A percentile compares a stretch with the other conserved stretches of the same genome.
Evolutionary conservation across 305 asterid genomes (phyloP).

Genomic region (Fraxinus platypoda): DNA sequence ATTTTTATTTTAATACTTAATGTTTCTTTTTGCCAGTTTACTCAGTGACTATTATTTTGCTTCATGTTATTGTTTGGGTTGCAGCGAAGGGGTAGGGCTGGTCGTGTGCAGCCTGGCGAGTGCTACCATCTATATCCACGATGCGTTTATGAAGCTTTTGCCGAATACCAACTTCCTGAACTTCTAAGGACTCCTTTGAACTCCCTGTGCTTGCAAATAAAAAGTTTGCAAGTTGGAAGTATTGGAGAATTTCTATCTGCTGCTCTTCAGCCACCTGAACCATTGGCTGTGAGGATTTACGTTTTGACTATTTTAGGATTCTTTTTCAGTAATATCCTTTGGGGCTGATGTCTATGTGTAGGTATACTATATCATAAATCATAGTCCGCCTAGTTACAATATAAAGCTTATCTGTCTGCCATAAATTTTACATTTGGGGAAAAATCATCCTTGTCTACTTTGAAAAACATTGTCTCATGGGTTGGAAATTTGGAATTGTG

Average conservation of each 20-base stretch:
- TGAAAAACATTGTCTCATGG: not conserved
- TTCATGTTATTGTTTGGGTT: slow-evolving; percentile 29
- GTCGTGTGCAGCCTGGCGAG: slow-evolving; percentile 97
- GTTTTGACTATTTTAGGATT: slow-evolving; percentile 14
- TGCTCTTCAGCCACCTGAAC: slow-evolving; percentile 98
- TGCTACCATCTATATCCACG: slow-evolving; percentile 93
- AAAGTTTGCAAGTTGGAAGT: slow-evolving; percentile 87
- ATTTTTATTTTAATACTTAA: not conserved
- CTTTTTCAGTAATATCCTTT: slow-evolving; percentile 1
- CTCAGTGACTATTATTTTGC: slow-evolving; percentile 13
- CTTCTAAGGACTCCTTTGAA: slow-evolving; percentile 92
- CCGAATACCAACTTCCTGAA: slow-evolving; percentile 97
- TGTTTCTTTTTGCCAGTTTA: slow-evolving; percentile 10
- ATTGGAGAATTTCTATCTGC: slow-evolving; percentile 83
- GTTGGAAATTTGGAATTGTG: not conserved
- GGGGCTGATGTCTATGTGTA: slow-evolving; percentile 5
- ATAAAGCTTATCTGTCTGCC: not conserved
- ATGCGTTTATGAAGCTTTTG: slow-evolving; percentile 93
- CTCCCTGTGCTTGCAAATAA: slow-evolving; percentile 98
- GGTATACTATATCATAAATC: not conserved
- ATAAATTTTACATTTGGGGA: not conserved
- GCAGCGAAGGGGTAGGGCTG: slow-evolving; percentile 99
- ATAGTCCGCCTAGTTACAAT: not conserved
- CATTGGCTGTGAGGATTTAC: slow-evolving; percentile 68
- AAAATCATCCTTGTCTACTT: slow-evolving; percentile 15